phyloP scores from a whole-genome alignment of 1,284 basidiomycete species.

The Meira miltonrushii region DNA sequence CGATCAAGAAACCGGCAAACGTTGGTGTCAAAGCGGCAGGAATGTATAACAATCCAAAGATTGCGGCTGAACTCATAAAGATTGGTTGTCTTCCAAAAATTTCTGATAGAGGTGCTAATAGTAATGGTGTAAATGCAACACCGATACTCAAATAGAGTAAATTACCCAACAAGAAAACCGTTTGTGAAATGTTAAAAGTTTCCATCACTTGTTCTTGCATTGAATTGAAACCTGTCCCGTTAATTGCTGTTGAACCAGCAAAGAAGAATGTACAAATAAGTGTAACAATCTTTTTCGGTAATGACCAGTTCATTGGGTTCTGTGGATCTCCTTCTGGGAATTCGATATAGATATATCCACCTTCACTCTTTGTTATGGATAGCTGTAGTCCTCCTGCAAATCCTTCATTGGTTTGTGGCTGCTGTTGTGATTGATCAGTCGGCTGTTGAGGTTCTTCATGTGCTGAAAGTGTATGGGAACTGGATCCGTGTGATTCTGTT shows the following conservation, averaged over 20 bases:
- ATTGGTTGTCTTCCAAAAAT: constrained; percentile 30
- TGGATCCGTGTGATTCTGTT: too few relatives aligned
- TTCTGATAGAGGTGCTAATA: constrained; percentile 35
- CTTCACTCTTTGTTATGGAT: constrained; percentile 4
- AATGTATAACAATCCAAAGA: constrained; percentile 36
- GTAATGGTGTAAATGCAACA: constrained; percentile 30
- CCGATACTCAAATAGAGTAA: constrained; percentile 28
- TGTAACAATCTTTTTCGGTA: constrained; percentile 18
- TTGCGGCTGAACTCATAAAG: constrained; percentile 24
- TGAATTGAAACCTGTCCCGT: constrained; percentile 9
- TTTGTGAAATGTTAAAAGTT: constrained; percentile 6
- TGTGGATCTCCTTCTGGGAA: not conserved
- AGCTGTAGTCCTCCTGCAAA: not conserved
- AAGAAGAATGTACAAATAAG: constrained; percentile 29
- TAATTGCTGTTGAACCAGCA: constrained; percentile 33
- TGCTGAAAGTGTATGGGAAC: too few relatives aligned
- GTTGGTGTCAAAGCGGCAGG: constrained; percentile 43
- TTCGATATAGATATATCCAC: constrained; percentile 4
- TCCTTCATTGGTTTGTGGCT: too few relatives aligned
- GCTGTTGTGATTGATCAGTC: too few relatives aligned
- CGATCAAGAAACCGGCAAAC: constrained; percentile 41
- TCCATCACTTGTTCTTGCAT: constrained; percentile 5
- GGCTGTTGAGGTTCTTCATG: too few relatives aligned
- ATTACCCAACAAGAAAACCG: constrained; percentile 13
- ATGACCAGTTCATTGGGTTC: constrained; percentile 3